These are phyloP conservation scores for Calonectria multiphialidica DNA, from an alignment of 2,329 filamentous ascomycete genomes.

Conservation along the genomic window DNA sequence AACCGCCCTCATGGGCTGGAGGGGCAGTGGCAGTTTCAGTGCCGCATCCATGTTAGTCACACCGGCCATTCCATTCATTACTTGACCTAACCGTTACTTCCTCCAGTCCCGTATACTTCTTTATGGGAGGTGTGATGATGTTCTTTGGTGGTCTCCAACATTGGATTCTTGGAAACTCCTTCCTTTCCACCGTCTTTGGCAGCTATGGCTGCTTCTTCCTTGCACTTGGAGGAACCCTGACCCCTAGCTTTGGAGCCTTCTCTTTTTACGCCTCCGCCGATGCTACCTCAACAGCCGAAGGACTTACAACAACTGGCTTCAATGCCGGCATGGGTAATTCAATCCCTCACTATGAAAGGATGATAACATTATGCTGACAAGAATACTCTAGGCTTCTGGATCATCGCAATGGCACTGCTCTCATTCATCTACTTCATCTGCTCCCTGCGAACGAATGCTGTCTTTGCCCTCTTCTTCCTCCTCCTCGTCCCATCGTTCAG, in stretches of 20 bases:
- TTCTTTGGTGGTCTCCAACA: neutral
- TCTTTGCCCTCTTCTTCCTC: neutral
- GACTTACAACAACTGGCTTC: neutral
- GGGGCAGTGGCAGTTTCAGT: neutral
- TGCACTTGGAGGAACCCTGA: neutral
- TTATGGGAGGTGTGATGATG: slow-evolving; percentile 5
- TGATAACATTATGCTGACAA: neutral
- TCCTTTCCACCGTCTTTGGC: neutral
- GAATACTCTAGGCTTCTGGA: neutral
- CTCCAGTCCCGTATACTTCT: neutral
- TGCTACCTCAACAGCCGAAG: neutral
- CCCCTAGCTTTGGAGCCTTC: neutral
- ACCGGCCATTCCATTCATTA: no score
- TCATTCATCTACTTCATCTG: slow-evolving; percentile 3
- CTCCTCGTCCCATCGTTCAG: neutral
- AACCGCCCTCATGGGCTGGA: neutral
- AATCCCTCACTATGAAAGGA: neutral
- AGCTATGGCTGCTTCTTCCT: slow-evolving; percentile 2
- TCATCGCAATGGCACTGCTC: neutral
- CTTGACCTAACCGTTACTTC: neutral
- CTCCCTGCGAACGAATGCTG: neutral
- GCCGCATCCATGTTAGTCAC: neutral
- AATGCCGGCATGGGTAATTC: neutral
- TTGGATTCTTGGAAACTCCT: neutral
- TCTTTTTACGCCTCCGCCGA: neutral